These are phyloP conservation scores for Rhizopus delemar DNA, from an alignment of 371 early-diverging fungal species.

Conservation along the genomic window DNA sequence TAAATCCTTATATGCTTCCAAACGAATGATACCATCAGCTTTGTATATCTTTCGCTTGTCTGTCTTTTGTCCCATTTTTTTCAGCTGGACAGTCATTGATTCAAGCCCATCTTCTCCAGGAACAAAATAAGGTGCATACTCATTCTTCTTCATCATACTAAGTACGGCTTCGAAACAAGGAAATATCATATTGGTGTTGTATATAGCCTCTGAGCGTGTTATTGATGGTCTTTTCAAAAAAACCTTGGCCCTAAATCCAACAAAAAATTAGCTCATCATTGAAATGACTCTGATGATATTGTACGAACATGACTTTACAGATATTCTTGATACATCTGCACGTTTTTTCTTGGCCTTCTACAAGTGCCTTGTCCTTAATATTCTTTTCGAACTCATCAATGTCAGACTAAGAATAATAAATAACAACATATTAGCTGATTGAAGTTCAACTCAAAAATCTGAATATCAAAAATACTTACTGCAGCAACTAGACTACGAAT, in stretches of 20 bases:
- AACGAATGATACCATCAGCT: slow-evolving; percentile 16
- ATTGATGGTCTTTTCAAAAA: slow-evolving; percentile 16
- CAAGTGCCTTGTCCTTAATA: slow-evolving; percentile 13
- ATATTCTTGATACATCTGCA: slow-evolving; percentile 15
- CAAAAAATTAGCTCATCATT: slow-evolving; percentile 17
- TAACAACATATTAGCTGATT: slow-evolving; percentile 23
- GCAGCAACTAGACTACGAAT: slow-evolving; percentile 12
- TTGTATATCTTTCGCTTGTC: slow-evolving; percentile 23
- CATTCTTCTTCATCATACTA: slow-evolving; percentile 15
- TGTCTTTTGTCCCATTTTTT: slow-evolving; percentile 12
- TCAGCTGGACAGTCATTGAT: slow-evolving; percentile 15
- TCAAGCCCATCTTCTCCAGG: slow-evolving; percentile 19
- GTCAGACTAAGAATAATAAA: slow-evolving; percentile 20
- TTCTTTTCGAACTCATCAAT: slow-evolving; percentile 17
- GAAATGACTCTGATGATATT: slow-evolving; percentile 18
- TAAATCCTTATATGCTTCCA: slow-evolving; percentile 11
- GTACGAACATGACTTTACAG: slow-evolving; percentile 22
- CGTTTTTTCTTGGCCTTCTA: slow-evolving; percentile 12
- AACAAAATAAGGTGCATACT: slow-evolving; percentile 21
- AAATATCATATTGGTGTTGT: slow-evolving; percentile 23
- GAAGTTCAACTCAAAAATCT: slow-evolving; percentile 6
- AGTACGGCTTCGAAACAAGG: slow-evolving; percentile 19
- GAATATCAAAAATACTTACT: slow-evolving; percentile 18
- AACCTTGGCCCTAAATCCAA: slow-evolving; percentile 18
- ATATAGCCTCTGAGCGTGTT: slow-evolving; percentile 16